Percentiles rank a stretch among this genome's conserved stretches.
These are phyloP conservation scores for Anthoceros angustus DNA, from an alignment of 225 moss, liverwort and hornwort genomes.

Conservation along the genomic window DNA sequence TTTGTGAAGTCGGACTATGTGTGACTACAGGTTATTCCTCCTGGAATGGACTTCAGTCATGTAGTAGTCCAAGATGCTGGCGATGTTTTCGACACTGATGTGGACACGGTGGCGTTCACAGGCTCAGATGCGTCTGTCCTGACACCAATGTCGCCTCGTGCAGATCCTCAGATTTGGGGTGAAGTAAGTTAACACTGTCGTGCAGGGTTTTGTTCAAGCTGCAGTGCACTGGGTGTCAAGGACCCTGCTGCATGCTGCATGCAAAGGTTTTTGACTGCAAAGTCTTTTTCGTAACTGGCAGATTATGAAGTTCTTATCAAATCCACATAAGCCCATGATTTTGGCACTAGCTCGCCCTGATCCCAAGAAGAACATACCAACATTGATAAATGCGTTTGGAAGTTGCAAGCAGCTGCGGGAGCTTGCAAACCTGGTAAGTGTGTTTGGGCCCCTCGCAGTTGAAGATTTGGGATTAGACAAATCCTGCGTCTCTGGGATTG, in stretches of 20 bases:
- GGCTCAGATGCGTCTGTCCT: constrained; percentile 20
- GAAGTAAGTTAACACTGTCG: constrained; percentile 16
- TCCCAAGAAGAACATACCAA: constrained; percentile 47
- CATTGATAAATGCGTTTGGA: constrained; percentile 32
- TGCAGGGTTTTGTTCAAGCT: neutral
- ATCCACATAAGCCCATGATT: constrained; percentile 53
- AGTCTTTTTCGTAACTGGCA: constrained; percentile 7
- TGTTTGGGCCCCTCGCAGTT: neutral
- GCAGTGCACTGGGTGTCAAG: too few species aligned
- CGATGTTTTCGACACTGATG: constrained; percentile 24
- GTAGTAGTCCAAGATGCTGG: constrained; percentile 42
- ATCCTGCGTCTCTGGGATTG: neutral
- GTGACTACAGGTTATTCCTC: constrained; percentile 33
- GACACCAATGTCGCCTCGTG: constrained; percentile 21
- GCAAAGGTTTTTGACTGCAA: neutral
- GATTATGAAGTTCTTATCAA: constrained; percentile 41
- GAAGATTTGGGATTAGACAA: neutral
- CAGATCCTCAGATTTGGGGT: constrained; percentile 33
- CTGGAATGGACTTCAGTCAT: constrained; percentile 59
- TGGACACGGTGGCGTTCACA: constrained; percentile 14
- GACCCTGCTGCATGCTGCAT: too few species aligned
- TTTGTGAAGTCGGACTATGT: neutral
- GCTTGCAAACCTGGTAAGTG: constrained; percentile 36
- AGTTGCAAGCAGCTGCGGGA: constrained; percentile 37
- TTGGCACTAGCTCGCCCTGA: constrained; percentile 46